A percentile compares a stretch with the other conserved stretches of the same genome.
Evolutionary conservation across 192 early-diverging fungal species (phyloP).

Genomic region (Backusella sp.): DNA sequence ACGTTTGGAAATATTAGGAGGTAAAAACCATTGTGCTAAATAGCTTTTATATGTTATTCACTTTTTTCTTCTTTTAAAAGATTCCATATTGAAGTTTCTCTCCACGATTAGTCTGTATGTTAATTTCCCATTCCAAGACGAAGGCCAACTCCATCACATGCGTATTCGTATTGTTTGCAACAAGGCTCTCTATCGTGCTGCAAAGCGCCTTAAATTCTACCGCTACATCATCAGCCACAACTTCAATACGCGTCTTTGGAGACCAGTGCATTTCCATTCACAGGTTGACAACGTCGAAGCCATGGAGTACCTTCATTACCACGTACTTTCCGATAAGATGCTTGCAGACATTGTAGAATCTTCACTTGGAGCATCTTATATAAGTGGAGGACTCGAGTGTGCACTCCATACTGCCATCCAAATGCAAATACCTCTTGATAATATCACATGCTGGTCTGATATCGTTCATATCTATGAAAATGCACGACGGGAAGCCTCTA

Average conservation of each 20-base stretch:
- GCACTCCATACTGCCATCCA: constrained; percentile 53
- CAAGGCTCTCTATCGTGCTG: constrained; percentile 57
- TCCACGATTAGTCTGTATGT: constrained; percentile 74
- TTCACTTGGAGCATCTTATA: constrained; percentile 70
- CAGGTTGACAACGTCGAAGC: constrained; percentile 16
- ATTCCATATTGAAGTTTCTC: constrained; percentile 85
- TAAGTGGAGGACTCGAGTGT: constrained; percentile 51
- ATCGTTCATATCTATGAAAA: constrained; percentile 28
- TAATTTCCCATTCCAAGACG: constrained; percentile 66
- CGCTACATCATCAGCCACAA: constrained; percentile 59
- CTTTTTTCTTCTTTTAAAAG: not conserved
- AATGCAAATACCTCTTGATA: constrained; percentile 52
- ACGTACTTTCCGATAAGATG: constrained; percentile 73
- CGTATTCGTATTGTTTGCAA: constrained; percentile 79
- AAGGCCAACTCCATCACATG: constrained; percentile 67
- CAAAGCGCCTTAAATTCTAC: constrained; percentile 51
- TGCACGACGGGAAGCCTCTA: constrained; percentile 1
- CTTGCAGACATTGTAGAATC: constrained; percentile 87
- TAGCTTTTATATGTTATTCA: not conserved
- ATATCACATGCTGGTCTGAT: constrained; percentile 49
- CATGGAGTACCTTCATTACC: constrained; percentile 23
- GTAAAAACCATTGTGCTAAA: not conserved
- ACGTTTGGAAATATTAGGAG: constrained; percentile 85
- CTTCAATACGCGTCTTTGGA: constrained; percentile 57
- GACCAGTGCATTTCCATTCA: constrained; percentile 40